A percentile compares a stretch with the other conserved stretches of the same genome.
Conservation (phyloP, 805 yeast species). For the Zygosaccharomyces lentus region DNA sequence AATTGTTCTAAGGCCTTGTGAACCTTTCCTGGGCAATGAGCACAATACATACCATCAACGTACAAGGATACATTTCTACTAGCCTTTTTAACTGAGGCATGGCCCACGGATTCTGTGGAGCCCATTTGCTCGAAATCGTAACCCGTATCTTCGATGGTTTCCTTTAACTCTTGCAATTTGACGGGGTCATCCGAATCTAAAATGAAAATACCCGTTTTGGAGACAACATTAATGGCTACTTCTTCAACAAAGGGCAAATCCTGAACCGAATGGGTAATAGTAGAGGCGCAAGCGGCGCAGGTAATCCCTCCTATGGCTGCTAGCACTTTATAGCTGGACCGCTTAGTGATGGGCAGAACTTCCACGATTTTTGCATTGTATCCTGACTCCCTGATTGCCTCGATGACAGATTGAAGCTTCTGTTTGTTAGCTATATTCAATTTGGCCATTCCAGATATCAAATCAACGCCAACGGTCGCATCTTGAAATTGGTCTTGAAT, state of each 20-base stretch:
- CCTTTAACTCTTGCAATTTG: constrained; percentile 41
- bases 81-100: constrained; percentile 44
- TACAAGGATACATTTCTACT: constrained; percentile 54
- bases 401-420: constrained; percentile 43
- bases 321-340: constrained; percentile 46
- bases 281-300: constrained; percentile 63
- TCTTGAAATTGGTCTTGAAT: constrained; percentile 30
- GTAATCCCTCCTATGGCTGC: constrained; percentile 73
- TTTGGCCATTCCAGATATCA: constrained; percentile 49
- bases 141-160: constrained; percentile 61
- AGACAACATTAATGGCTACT: constrained; percentile 51
- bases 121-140: constrained; percentile 53
- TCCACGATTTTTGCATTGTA: constrained; percentile 52
- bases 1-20: constrained; percentile 45
- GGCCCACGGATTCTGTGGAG: constrained; percentile 40
- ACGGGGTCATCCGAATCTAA: constrained; percentile 41
- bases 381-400: constrained; percentile 43
- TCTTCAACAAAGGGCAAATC: constrained; percentile 51
- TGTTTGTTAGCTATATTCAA: constrained; percentile 52
- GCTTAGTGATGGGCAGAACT: constrained; percentile 52
- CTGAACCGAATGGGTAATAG: constrained; percentile 46
- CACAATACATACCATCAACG: constrained; percentile 47
- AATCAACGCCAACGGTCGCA: constrained; percentile 44
- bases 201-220: constrained; percentile 60
- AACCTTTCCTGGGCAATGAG: constrained; percentile 59